Conservation (phyloP, 768 basidiomycete genomes). For the Dendrothele bispora region DNA sequence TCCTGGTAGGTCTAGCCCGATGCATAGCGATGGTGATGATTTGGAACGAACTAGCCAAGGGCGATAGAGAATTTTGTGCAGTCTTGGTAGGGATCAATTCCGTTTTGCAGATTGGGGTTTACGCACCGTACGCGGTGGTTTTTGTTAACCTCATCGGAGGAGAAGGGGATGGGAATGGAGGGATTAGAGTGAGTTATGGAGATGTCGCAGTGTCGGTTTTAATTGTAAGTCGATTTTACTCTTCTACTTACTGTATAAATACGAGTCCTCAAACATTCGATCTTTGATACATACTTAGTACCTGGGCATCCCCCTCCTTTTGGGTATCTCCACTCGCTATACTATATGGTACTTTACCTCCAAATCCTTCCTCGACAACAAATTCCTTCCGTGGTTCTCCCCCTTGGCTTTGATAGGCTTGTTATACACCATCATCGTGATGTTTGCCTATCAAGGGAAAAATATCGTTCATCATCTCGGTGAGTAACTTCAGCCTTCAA, state of each 20-base stretch:
- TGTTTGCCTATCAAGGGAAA: constrained; percentile 67
- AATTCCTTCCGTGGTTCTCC: constrained; percentile 68
- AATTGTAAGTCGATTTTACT: constrained; percentile 49
- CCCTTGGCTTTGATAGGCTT: constrained; percentile 74
- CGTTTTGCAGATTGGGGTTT: constrained; percentile 73
- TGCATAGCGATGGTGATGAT: constrained; percentile 80
- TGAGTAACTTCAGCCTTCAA: too few relatives aligned
- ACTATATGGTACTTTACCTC: constrained; percentile 44
- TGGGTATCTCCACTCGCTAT: constrained; percentile 71
- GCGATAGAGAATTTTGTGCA: constrained; percentile 72
- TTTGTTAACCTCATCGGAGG: constrained; percentile 74
- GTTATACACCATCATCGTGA: constrained; percentile 76
- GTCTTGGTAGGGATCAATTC: constrained; percentile 83
- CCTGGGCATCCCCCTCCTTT: constrained; percentile 77
- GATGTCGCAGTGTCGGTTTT: constrained; percentile 65
- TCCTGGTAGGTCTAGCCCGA: constrained; percentile 77
- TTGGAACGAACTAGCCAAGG: constrained; percentile 75
- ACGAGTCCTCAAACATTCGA: too few relatives aligned
- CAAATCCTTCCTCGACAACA: constrained; percentile 48
- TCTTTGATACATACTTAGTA: constrained; percentile 47
- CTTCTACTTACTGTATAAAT: too few relatives aligned
- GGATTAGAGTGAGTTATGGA: constrained; percentile 53
- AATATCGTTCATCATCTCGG: background rate
- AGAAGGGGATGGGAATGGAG: constrained; percentile 22
- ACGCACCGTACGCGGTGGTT: constrained; percentile 70